Evolutionary conservation across 805 yeast species (phyloP), one percentile per base, ranked within the genome.

Genomic region (Ogataea pignaliae): DNA sequence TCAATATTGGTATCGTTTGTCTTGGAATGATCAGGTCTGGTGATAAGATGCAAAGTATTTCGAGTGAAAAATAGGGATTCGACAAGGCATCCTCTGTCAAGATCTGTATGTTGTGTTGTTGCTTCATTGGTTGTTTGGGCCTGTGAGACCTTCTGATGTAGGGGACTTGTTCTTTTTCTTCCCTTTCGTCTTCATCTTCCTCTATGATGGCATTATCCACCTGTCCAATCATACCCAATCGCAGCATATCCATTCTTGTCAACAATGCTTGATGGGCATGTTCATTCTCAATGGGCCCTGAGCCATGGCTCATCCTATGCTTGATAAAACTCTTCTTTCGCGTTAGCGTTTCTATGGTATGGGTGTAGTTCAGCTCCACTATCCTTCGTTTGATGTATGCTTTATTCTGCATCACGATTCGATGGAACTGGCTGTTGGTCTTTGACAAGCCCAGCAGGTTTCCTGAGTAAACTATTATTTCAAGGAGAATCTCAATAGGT

Each of bases 401-500:
- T n/a, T 42, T 37, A 26, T 55, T 44, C 3, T 44, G 36, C 10
- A 29, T 34, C 11, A 55, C 35, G 10, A 53, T 33, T 3, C 32
- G 29, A 13, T 47, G 32, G 28, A 52, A 45, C 5, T 39, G 39
- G n/a, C 36, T 35, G 38, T 41, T 44, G 1, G 47, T 45, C 8
- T 29, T 12, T 7, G 42, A 14, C 11, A 56, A 29, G 9, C 39
- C 40, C 10, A 26, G 13, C 2, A 54, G 38, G 29, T 53, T 52
- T 10, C 39, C 46, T 1, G 57, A 50, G 7, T 42, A 30, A 3
- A 50, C 40, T 10, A 50, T 42, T 9, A 56, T 52, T 12, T 46
- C 42, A 12, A 50, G 41, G 5, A 56, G 41, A 2, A 56, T 43
- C 35, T 56, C 60, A 2, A 44, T 29, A 1, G 60, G 60, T 7